phyloP scores from a whole-genome alignment of 2,329 filamentous ascomycete genomes.

The Hirsutella minnesotensis region DNA sequence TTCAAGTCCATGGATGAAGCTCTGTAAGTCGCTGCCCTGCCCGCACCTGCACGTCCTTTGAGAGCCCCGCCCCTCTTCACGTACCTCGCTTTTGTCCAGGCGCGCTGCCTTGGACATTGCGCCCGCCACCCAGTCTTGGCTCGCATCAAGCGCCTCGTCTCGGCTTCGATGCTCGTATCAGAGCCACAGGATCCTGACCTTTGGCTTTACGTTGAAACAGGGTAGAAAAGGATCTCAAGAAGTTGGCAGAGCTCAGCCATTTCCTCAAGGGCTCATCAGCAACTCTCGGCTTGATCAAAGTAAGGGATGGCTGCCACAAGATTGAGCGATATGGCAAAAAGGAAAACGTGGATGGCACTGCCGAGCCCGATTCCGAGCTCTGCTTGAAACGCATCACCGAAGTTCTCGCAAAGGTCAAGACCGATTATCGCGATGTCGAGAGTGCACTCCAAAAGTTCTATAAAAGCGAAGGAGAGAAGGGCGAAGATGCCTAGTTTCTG shows the following conservation, averaged over 20 bases:
- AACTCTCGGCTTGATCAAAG: conserved; percentile 79
- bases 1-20: conserved; percentile 74
- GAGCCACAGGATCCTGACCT: too few relatives aligned
- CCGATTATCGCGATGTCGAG: conserved; percentile 66
- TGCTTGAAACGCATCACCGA: conserved; percentile 60
- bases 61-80: background rate
- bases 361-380: conserved; percentile 52
- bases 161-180: too few relatives aligned
- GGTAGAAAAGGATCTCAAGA: conserved; percentile 52
- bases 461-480: conserved; percentile 8
- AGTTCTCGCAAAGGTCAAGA: conserved; percentile 60
- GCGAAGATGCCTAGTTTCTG: too few relatives aligned
- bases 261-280: conserved; percentile 97
- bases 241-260: conserved; percentile 76
- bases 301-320: conserved; percentile 89
- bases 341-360: conserved; percentile 65
- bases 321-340: conserved; percentile 85
- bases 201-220: conserved; percentile 29
- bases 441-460: conserved; percentile 59
- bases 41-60: background rate
- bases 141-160: too few relatives aligned
- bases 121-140: too few relatives aligned
- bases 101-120: too few relatives aligned
- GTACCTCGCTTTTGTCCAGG: too few relatives aligned
- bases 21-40: conserved; percentile 49